phyloP scores from a whole-genome alignment of 1,284 basidiomycete species.

The Takashimella tepidaria region DNA sequence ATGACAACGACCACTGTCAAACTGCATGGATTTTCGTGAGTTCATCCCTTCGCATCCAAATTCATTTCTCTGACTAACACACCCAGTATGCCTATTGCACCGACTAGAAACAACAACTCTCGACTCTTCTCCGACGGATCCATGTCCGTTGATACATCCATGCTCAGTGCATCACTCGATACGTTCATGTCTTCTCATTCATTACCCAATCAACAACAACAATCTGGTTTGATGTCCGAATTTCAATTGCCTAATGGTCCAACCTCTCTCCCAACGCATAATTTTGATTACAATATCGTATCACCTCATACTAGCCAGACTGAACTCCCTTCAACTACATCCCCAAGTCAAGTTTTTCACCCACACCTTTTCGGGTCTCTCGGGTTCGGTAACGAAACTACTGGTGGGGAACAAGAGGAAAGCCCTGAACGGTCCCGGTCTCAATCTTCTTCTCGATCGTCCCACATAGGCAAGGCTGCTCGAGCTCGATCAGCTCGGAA shows the following conservation, averaged over 20 bases:
- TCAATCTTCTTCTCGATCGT: slow-evolving; percentile 28
- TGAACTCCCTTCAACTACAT: slow-evolving; percentile 9
- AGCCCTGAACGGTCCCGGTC: slow-evolving; percentile 26
- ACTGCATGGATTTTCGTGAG: slow-evolving; percentile 34
- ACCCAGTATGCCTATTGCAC: neutral
- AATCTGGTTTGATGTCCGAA: neutral
- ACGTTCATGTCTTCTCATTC: slow-evolving; percentile 24
- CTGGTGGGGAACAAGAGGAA: slow-evolving; percentile 1
- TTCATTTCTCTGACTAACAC: neutral
- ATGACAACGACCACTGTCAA: slow-evolving; percentile 20
- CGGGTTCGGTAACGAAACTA: slow-evolving; percentile 22
- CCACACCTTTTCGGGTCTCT: slow-evolving; percentile 29
- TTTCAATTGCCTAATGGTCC: slow-evolving; percentile 16
- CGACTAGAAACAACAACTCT: neutral
- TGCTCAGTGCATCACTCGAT: slow-evolving; percentile 15
- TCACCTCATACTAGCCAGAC: slow-evolving; percentile 22
- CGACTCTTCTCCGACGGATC: slow-evolving; percentile 42
- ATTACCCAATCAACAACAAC: slow-evolving; percentile 7
- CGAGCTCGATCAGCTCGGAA: slow-evolving; percentile 28
- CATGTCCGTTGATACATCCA: slow-evolving; percentile 38
- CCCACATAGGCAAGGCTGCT: slow-evolving; percentile 33
- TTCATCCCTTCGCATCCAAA: neutral
- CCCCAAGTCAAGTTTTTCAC: slow-evolving; percentile 26
- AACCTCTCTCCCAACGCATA: slow-evolving; percentile 15
- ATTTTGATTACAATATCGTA: slow-evolving; percentile 32